Evolutionary conservation across 208 protist species (phyloP).

Genomic region (Acanthamoeba royreba): DNA sequence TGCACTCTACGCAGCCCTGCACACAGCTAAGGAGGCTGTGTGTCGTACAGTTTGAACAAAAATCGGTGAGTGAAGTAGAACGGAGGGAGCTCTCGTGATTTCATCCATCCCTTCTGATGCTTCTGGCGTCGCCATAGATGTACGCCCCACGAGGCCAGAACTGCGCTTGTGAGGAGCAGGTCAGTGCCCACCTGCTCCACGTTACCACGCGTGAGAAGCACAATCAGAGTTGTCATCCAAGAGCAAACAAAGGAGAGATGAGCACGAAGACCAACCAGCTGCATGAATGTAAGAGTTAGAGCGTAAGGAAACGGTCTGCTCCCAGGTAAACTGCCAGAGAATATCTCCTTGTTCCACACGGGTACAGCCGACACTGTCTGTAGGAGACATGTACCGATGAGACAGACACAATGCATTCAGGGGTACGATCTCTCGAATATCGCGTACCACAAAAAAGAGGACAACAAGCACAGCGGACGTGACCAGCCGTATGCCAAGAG

Average conservation of each 20-base stretch:
- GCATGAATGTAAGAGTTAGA: background rate
- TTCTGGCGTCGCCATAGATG: background rate
- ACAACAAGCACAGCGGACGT: background rate
- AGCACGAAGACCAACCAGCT: too few relatives aligned
- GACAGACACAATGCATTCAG: too few relatives aligned
- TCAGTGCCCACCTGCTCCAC: background rate
- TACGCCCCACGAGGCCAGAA: background rate
- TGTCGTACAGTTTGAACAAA: background rate
- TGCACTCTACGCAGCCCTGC: too few relatives aligned
- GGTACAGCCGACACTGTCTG: background rate
- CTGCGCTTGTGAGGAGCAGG: background rate
- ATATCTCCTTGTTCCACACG: background rate
- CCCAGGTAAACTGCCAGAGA: background rate
- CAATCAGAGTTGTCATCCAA: too few relatives aligned
- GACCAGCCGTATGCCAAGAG: background rate
- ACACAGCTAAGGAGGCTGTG: too few relatives aligned
- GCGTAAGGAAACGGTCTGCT: background rate
- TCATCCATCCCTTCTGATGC: too few relatives aligned
- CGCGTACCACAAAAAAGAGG: background rate
- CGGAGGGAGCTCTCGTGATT: too few relatives aligned
- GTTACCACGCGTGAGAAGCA: too few relatives aligned
- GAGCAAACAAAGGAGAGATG: background rate
- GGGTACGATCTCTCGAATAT: too few relatives aligned
- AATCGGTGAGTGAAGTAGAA: slow-evolving; percentile 25
- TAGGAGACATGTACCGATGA: too few relatives aligned